Base-by-base conservation (phyloP, 2,329 filamentous ascomycete species). In the Trichoderma arundinaceum region DNA sequence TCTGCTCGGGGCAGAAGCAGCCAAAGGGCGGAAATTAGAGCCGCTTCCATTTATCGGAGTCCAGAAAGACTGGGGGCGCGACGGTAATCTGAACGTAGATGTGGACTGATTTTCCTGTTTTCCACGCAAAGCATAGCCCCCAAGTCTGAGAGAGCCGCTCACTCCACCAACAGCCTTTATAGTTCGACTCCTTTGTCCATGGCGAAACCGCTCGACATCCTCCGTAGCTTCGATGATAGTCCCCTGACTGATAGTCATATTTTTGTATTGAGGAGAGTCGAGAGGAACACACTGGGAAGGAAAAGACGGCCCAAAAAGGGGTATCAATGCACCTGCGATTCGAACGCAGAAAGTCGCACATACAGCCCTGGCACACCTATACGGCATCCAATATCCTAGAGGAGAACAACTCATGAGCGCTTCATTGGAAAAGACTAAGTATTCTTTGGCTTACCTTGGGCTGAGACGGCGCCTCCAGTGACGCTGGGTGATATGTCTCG, bases 371-470 rank as follows among this genome's bases (percentile, higher is more conserved):
- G 95, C 95, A 70, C 93, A 96, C 44, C 87, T 81, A 72, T 89
- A 98, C 2, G 94, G 94, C 86, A 98, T 92, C 95, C 95, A 99
- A 78, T 98, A 99, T 39, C 95, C 93, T 96, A 51, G 15, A 10
- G 8, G 70, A 15, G 67, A 39, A 8, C 8, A 43, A 46, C 3
- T 8, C 2, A 28, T 68, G 15, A 62, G 64, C 59, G 2, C 35
- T 19, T 7, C 32, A 17, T 15, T 12, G 2, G 6, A 17, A 48
- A 28, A 28, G 19, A 6, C 10, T 7, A 13, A 38, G 6, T 19
- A 1, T 13, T 39, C 28, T 7, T 9, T 4, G 44, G 67, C 78
- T 57, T 81, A 93, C 92, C 94, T 88, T 99, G 95, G 60, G 94
- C 94, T 67, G 88, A 88, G 65, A 98, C 88, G 35, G 93, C 89